phyloP scores from a whole-genome alignment of 306 rosid genomes.

The Sechiopsis laciniata region DNA sequence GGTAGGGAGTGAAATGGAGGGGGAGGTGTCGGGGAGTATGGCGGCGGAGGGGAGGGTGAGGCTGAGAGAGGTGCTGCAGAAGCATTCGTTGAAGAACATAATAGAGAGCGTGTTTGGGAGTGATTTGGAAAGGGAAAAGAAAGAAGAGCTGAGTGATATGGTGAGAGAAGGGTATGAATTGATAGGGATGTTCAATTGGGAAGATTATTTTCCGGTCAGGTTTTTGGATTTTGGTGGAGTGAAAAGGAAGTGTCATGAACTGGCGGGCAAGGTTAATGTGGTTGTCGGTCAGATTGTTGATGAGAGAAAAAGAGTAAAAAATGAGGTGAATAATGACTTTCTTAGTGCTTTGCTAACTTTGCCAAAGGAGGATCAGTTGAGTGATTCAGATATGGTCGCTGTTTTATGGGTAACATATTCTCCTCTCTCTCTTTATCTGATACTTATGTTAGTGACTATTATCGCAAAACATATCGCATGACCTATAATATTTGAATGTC shows the following conservation, averaged over 20 bases:
- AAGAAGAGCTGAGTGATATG: constrained; percentile 39
- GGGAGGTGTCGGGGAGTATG: constrained; percentile 31
- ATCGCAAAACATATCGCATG: too few species aligned
- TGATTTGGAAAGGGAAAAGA: constrained; percentile 17
- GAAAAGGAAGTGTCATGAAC: constrained; percentile 57
- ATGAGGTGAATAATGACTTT: constrained; percentile 44
- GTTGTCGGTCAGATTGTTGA: constrained; percentile 52
- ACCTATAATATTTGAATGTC: too few species aligned
- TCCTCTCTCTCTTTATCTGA: not conserved
- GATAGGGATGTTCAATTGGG: constrained; percentile 51
- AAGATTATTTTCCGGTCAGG: constrained; percentile 58
- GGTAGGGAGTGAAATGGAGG: constrained; percentile 47
- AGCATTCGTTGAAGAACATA: constrained; percentile 57
- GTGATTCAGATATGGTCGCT: constrained; percentile 63
- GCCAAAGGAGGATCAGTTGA: constrained; percentile 51
- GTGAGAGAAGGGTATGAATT: constrained; percentile 74
- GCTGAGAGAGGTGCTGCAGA: constrained; percentile 44
- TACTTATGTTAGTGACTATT: too few species aligned
- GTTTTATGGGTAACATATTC: constrained; percentile 60
- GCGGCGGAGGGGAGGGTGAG: constrained; percentile 44
- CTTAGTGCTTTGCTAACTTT: constrained; percentile 56
- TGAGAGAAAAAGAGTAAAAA: constrained; percentile 32
- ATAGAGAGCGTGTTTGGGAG: constrained; percentile 74
- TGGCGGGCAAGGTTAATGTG: constrained; percentile 47
- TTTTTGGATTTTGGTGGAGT: constrained; percentile 76